Percentiles rank a stretch among this genome's conserved stretches.
phyloP scores from a whole-genome alignment of 2,329 filamentous ascomycete species.

The Massarina eburnea region DNA sequence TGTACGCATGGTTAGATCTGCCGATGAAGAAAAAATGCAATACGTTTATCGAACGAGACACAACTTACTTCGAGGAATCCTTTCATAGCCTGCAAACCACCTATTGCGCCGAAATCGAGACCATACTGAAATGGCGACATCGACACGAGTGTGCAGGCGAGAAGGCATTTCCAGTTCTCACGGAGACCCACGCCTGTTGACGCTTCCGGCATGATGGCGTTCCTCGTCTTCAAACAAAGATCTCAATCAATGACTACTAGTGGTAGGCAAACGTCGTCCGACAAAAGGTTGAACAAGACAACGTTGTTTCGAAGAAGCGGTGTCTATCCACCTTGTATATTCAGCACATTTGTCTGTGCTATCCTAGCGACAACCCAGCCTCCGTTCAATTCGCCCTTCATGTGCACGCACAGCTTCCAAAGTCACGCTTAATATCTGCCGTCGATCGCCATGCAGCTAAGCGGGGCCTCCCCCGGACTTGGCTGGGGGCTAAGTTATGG shows the following conservation, averaged over 20 bases:
- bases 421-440: constrained; percentile 18
- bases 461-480: constrained; percentile 18
- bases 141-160: constrained; percentile 52
- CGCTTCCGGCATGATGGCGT: constrained; percentile 20
- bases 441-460: constrained; percentile 17
- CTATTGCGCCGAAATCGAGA: constrained; percentile 55
- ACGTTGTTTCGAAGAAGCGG: neutral
- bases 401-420: neutral
- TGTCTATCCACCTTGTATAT: neutral
- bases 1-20: constrained; percentile 1
- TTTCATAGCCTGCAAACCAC: constrained; percentile 54
- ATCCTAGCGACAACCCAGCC: neutral
- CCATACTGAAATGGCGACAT: constrained; percentile 58
- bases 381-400: neutral
- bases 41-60: too few species aligned
- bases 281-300: neutral
- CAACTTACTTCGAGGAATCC: constrained; percentile 49
- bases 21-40: neutral
- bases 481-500: constrained; percentile 19
- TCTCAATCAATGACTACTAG: neutral
- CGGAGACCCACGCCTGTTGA: constrained; percentile 32
- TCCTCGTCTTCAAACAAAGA: neutral
- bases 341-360: neutral
- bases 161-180: constrained; percentile 51
- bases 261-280: neutral